Evolutionary conservation across 805 yeast species (phyloP), one percentile per base, ranked within the genome.

Genomic region (Tetrapisispora taiwanensis): DNA sequence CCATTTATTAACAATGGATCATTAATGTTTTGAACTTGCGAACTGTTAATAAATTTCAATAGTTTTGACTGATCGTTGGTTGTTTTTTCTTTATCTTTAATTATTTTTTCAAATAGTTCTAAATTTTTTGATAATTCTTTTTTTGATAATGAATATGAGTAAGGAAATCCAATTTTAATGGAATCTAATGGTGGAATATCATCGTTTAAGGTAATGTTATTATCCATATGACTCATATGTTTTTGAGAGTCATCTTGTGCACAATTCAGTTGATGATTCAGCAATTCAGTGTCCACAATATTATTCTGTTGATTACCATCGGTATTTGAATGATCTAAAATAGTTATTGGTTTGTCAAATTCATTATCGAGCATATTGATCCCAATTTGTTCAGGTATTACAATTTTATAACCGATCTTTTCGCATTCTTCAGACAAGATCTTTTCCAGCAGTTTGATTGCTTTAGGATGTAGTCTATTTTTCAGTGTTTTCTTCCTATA

Each of bases 171-270:
- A 42, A 30, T 7, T 30, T 26, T 46, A 10, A 55, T 53, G 10
- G 56, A 52, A 44, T 55, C 58, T 30, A 55, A 39, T 3, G 59
- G 59, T 13, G 44, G 44, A 8, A 42, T 47, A 35, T 41, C 22
- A 2, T 31, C 34, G n/a, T n/a, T 31, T 31, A 5, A 6, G 26
- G 26, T 8, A 22, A 22, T 22, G 8, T 22, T 22, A 6, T 8
- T 8, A 22, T 22, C 26, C 7, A 5, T 22, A 22, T 5, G 26
- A 8, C 5, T 22, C 26, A 8, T 6, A 22, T 22, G 8, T 8
- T 22, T 28, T 6, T 28, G 30, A 19, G 17, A 7, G 24, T 34
- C 24, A 26, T 36, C 39, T 8, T 15, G n/a, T 14, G n/a, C n/a
- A n/a, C n/a, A n/a, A n/a, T n/a, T n/a, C n/a, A n/a, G n/a, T n/a